phyloP scores from a whole-genome alignment of 148 eudicot genomes.

The Limonium bicolor region DNA sequence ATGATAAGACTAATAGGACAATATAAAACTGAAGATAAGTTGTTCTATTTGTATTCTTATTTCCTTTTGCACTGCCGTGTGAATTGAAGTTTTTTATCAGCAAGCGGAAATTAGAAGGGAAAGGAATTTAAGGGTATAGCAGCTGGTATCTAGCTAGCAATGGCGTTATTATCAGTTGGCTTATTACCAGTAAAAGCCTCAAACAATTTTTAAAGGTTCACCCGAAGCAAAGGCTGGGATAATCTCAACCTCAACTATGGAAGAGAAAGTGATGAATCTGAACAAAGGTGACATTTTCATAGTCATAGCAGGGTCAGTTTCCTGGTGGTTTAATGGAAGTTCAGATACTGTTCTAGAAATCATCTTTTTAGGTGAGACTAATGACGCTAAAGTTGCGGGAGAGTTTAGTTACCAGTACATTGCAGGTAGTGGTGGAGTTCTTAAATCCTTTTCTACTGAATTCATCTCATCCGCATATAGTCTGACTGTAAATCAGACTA shows the following conservation, averaged over 20 bases:
- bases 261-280: constrained; percentile 20
- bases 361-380: constrained; percentile 31
- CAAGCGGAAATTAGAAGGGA: too few relatives aligned
- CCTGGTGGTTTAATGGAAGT: constrained; percentile 47
- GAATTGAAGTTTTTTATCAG: too few relatives aligned
- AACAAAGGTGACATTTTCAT: constrained; percentile 26
- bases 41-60: too few relatives aligned
- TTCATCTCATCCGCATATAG: constrained; percentile 2
- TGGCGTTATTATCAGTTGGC: too few relatives aligned
- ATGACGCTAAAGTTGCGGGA: constrained; percentile 9
- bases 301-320: constrained; percentile 14
- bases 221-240: constrained; percentile 16
- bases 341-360: constrained; percentile 13
- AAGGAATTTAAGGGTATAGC: too few relatives aligned
- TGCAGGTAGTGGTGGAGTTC: constrained; percentile 18
- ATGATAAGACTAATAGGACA: too few relatives aligned
- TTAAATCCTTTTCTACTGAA: constrained; percentile 16
- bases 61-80: too few relatives aligned
- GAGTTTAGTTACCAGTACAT: constrained; percentile 17
- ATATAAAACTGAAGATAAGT: too few relatives aligned
- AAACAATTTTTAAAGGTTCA: not conserved
- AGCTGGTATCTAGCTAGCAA: too few relatives aligned
- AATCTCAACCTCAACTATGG: constrained; percentile 4
- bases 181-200: not conserved
- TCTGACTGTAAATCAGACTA: too few relatives aligned